Evolutionary conservation across 257 asterid species (phyloP).

Genomic region (Paulownia fortunei): DNA sequence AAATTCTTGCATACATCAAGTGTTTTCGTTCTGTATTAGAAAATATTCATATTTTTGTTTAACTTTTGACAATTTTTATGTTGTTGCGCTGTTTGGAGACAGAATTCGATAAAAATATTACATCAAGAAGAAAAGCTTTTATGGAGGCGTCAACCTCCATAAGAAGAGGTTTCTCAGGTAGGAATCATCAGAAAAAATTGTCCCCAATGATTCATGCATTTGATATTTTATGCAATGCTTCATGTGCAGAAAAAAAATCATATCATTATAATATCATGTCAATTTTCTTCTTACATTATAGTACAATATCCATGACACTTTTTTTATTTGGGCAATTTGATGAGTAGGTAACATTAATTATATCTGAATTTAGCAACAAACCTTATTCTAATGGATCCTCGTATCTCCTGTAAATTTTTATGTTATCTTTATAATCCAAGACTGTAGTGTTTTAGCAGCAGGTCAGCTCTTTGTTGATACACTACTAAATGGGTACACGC

Average conservation of each 20-base stretch:
- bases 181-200: neutral
- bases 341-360: slow-evolving; percentile 3
- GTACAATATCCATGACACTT: slow-evolving; percentile 27
- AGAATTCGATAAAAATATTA: slow-evolving; percentile 50
- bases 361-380: slow-evolving; percentile 11
- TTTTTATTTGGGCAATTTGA: neutral
- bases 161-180: slow-evolving; percentile 50
- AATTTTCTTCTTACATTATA: slow-evolving; percentile 6
- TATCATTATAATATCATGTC: slow-evolving; percentile 5
- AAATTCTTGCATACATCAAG: neutral
- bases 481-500: slow-evolving; percentile 18
- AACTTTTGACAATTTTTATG: neutral
- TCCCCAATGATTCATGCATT: neutral
- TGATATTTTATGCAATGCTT: slow-evolving; percentile 22
- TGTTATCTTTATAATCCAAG: slow-evolving; percentile 1
- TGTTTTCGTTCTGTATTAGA: neutral
- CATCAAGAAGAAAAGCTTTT: slow-evolving; percentile 50
- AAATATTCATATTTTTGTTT: neutral
- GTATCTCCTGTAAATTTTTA: slow-evolving; percentile 8
- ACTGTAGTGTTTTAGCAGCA: slow-evolving; percentile 8
- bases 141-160: slow-evolving; percentile 45
- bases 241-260: slow-evolving; percentile 35
- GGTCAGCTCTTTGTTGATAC: neutral
- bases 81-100: slow-evolving; percentile 35
- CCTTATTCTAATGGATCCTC: slow-evolving; percentile 25